Evolutionary conservation across 2,329 filamentous ascomycete species (phyloP).

Genomic region (Chaetomium olivaceum): DNA sequence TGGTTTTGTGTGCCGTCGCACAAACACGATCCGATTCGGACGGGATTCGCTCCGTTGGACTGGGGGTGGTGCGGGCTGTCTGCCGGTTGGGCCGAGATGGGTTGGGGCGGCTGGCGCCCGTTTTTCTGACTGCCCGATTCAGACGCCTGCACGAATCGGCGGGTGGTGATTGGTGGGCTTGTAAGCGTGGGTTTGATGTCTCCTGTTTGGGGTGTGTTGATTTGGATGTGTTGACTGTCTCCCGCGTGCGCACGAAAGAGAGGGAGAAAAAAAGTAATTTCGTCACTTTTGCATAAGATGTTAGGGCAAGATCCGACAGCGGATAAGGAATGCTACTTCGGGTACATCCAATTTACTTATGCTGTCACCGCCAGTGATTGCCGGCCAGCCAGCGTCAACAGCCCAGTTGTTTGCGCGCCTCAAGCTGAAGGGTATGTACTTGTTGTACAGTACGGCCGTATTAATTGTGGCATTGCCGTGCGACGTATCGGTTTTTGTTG

Average conservation of each 20-base stretch:
- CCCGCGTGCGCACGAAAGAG: background rate
- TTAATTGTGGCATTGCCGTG: background rate
- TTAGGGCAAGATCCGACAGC: conserved; percentile 4
- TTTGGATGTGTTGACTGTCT: background rate
- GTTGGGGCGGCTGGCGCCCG: too few species aligned
- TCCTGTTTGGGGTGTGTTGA: background rate
- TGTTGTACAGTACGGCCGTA: conserved; percentile 21
- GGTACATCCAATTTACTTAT: background rate
- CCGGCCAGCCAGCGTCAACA: background rate
- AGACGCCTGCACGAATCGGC: conserved; percentile 14
- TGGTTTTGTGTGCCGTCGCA: conserved; percentile 1
- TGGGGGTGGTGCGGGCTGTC: background rate
- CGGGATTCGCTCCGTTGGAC: conserved; percentile 2
- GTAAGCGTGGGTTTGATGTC: background rate
- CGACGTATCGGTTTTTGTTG: conserved; percentile 4
- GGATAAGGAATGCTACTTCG: background rate
- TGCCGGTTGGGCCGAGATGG: conserved; percentile 1
- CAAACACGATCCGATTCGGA: conserved; percentile 5
- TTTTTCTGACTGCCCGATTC: conserved; percentile 16
- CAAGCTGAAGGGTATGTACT: background rate
- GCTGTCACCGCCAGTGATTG: conserved; percentile 5
- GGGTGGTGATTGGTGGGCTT: conserved; percentile 16
- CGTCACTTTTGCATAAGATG: background rate
- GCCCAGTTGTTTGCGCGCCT: conserved; percentile 11
- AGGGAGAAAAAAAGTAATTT: background rate